Evolutionary conservation across 352 stramenopile genomes (phyloP).

Genomic region (Globisporangium middletonii): DNA sequence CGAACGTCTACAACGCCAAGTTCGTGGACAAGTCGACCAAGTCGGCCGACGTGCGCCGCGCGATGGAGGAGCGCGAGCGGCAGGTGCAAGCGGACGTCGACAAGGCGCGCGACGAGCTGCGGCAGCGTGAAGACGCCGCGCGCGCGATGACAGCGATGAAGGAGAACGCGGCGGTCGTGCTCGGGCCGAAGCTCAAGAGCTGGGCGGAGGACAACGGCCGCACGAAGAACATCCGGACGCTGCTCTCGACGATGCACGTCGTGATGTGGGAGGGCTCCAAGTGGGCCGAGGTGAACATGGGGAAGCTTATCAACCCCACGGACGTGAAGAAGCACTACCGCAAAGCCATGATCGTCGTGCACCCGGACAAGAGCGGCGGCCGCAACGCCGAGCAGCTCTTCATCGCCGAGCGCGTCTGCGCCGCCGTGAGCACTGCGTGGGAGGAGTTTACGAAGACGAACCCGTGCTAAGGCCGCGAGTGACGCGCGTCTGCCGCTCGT

Average conservation of each 20-base stretch:
- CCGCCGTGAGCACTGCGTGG: conserved; percentile 87
- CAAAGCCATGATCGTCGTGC: conserved; percentile 91
- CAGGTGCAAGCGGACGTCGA: conserved; percentile 69
- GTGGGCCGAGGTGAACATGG: conserved; percentile 88
- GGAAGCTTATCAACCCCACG: conserved; percentile 85
- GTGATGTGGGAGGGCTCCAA: conserved; percentile 89
- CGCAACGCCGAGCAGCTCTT: conserved; percentile 84
- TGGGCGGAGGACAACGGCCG: conserved; percentile 86
- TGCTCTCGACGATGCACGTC: conserved; percentile 89
- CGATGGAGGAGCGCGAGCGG: conserved; percentile 81
- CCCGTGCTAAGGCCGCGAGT: conserved; percentile 28
- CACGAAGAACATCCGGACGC: conserved; percentile 87
- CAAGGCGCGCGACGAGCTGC: conserved; percentile 63
- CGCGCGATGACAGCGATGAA: conserved; percentile 61
- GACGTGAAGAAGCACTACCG: conserved; percentile 91
- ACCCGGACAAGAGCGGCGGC: conserved; percentile 86
- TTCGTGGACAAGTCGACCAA: conserved; percentile 83
- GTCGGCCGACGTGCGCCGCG: conserved; percentile 60
- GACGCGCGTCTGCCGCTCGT: too few relatives aligned
- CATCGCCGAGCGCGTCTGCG: conserved; percentile 89
- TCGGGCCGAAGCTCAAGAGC: conserved; percentile 69
- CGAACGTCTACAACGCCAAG: conserved; percentile 83
- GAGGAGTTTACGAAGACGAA: conserved; percentile 82
- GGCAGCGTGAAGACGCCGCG: conserved; percentile 57
- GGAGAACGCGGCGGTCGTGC: conserved; percentile 40